These are phyloP conservation scores for Hansenula anomala DNA, from an alignment of 1,139 yeast genomes.

Conservation along the genomic window DNA sequence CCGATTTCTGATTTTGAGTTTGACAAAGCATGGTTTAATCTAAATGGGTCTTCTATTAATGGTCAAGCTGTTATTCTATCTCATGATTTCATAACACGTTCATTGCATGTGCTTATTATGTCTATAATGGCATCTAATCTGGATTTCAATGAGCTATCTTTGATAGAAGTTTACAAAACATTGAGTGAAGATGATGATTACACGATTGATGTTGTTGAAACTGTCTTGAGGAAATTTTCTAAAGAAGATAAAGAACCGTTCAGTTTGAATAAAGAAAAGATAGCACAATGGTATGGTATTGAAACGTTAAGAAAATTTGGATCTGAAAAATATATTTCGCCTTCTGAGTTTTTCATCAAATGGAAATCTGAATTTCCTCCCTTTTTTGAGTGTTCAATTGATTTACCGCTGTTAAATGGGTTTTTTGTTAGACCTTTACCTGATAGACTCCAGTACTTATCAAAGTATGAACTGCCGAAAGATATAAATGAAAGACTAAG, in stretches of 20 bases:
- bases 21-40: constrained; percentile 41
- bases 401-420: constrained; percentile 49
- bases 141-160: constrained; percentile 28
- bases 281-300: constrained; percentile 59
- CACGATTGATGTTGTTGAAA: constrained; percentile 34
- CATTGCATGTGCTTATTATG: constrained; percentile 43
- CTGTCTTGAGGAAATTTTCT: constrained; percentile 46
- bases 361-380: constrained; percentile 70
- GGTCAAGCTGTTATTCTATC: constrained; percentile 35
- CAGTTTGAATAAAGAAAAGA: constrained; percentile 33
- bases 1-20: constrained; percentile 59
- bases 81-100: constrained; percentile 29
- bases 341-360: constrained; percentile 47
- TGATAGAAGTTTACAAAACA: constrained; percentile 23
- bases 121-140: constrained; percentile 41
- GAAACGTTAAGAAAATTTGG: constrained; percentile 40
- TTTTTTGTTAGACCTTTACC: constrained; percentile 43
- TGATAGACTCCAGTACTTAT: constrained; percentile 46
- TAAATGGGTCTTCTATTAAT: constrained; percentile 53
- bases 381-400: constrained; percentile 53
- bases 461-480: constrained; percentile 40
- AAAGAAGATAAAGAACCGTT: constrained; percentile 21
- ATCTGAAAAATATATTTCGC: constrained; percentile 23
- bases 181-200: constrained; percentile 23
- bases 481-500: constrained; percentile 54